Evolutionary conservation across 331 rosid genomes (phyloP).

Genomic region (Erythrophleum ivorense): DNA sequence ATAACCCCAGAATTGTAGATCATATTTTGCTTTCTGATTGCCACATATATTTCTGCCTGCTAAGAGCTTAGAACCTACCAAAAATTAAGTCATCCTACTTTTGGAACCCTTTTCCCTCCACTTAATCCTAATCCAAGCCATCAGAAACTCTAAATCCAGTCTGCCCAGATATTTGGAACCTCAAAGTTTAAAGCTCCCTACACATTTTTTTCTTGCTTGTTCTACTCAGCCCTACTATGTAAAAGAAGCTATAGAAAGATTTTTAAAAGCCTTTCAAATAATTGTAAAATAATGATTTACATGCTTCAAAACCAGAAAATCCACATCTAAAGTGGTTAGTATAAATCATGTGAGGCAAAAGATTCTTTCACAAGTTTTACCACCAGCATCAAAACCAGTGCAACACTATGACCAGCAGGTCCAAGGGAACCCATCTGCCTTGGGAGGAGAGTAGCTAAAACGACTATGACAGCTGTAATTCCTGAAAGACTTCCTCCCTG

Average conservation of each 20-base stretch:
- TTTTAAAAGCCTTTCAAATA: no score
- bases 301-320: not conserved
- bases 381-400: conserved; percentile 67
- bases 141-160: not conserved
- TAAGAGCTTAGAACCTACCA: not conserved
- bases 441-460: no score
- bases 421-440: no score
- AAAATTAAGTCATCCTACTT: no score
- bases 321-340: not conserved
- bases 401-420: conserved; percentile 47
- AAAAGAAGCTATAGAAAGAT: not conserved
- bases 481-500: conserved; percentile 69
- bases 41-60: not conserved
- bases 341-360: not conserved
- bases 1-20: no score
- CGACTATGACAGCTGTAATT: conserved; percentile 55
- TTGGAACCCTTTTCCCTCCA: no score
- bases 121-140: no score
- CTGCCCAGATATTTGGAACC: not conserved
- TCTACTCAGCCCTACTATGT: not conserved
- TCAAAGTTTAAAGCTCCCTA: not conserved
- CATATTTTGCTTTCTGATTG: not conserved
- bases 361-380: not conserved
- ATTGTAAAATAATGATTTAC: no score
- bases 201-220: not conserved